Evolutionary conservation across 1,284 basidiomycete genomes (phyloP).

Genomic region (Microbotryum violaceum): DNA sequence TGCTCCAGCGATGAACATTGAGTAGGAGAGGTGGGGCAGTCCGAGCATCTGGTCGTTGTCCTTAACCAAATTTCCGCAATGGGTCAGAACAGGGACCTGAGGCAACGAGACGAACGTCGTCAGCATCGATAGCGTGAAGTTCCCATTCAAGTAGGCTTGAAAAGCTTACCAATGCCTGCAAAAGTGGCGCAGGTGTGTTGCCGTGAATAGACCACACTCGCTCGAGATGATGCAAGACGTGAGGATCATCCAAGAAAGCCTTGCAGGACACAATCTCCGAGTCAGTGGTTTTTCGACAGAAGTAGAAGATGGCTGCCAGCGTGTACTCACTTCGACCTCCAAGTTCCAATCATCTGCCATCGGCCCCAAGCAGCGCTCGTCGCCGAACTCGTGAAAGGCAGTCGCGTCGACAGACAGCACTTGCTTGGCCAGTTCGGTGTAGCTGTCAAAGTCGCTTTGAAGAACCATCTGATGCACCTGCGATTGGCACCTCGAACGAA

Average conservation of each 20-base stretch:
- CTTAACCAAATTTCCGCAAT: too few species aligned
- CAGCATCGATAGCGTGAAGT: too few species aligned
- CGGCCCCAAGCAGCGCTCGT: slow-evolving; percentile 34
- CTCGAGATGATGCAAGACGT: slow-evolving; percentile 39
- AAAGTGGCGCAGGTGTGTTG: slow-evolving; percentile 22
- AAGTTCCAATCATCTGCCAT: slow-evolving; percentile 51
- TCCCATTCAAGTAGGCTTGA: slow-evolving; percentile 6
- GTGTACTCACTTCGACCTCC: slow-evolving; percentile 50
- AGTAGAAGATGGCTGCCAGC: not conserved
- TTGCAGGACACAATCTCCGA: slow-evolving; percentile 16
- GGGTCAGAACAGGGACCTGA: too few species aligned
- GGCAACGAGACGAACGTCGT: too few species aligned
- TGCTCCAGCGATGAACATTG: slow-evolving; percentile 7
- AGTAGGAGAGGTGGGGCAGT: slow-evolving; percentile 9
- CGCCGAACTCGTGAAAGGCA: slow-evolving; percentile 36
- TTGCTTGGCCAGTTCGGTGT: slow-evolving; percentile 10
- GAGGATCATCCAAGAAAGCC: slow-evolving; percentile 38
- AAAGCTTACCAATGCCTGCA: slow-evolving; percentile 12
- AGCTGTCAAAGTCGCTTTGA: slow-evolving; percentile 7
- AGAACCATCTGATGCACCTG: slow-evolving; percentile 62
- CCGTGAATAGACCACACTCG: slow-evolving; percentile 48
- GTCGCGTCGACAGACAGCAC: slow-evolving; percentile 40
- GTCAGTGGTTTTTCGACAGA: not conserved
- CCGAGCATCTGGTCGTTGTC: not conserved
- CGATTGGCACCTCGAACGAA: slow-evolving; percentile 90